Evolutionary conservation across 2,329 filamentous ascomycete genomes (phyloP), one percentile per base, ranked within the genome.

Genomic region (Xylariaceae sp.): DNA sequence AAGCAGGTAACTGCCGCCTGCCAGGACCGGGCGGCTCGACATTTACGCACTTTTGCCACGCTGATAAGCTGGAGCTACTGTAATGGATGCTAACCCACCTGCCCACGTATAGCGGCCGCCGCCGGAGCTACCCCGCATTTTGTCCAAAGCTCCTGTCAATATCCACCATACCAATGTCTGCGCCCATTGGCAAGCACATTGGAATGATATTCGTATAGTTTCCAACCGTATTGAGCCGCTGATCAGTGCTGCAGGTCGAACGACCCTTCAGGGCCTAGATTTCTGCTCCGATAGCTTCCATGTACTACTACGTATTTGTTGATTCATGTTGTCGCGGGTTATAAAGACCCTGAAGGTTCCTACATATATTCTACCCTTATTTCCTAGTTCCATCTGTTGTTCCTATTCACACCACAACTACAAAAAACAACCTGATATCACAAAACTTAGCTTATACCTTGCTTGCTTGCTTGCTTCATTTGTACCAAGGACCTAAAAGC

Each of bases 121-220:
- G 43, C 19, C 20, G 37, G 37, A 61, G 54, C 62, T 64, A 64
- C 62, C 62, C 62, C 62, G 62, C 62, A 62, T 5, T 54, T 50
- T 29, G 16, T 47, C 44, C 44, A 29, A 20, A 20, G 26, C 29
- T 48, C 43, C 54, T 48, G 44, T 44, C 29, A 19, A 20, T 26
- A 3, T 48, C 12, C 26, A 48, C 16, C 3, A 23, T 48, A 37
- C 44, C 44, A 23, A 32, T 43, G 26, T 54, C 26, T 29, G 19
- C 32, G 20, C 10, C 29, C 26, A 32, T 46, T 54, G 48, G 44
- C 47, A 42, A 51, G 44, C 21, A 10, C n/a, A 16, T 18, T 19
- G 16, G 10, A 20, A 40, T 2, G 18, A 40, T 21, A 26, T 42
- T 20, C n/a, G n/a, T n/a, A n/a, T n/a, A n/a, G n/a, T n/a, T n/a